A percentile compares a stretch with the other conserved stretches of the same genome.
Evolutionary conservation across 305 asterid genomes (phyloP).

Genomic region (Fraxinus velutina): DNA sequence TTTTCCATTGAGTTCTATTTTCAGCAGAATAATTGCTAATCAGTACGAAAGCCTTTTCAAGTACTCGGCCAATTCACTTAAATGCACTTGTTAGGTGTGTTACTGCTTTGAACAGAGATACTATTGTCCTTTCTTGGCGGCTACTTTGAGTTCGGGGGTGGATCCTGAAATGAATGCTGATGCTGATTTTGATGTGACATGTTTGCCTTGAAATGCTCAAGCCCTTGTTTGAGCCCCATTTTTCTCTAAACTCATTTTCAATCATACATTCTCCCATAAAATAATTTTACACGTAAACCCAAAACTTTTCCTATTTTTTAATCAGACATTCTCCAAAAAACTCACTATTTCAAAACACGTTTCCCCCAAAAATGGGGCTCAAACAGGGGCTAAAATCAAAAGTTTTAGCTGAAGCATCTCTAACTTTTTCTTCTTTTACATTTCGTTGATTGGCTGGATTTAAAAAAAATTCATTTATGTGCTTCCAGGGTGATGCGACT

Average conservation of each 20-base stretch:
- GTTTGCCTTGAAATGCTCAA: slow-evolving; percentile 16
- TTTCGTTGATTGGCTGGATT: background rate
- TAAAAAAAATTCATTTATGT: slow-evolving; percentile 2
- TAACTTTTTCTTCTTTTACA: background rate
- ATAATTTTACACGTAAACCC: no score
- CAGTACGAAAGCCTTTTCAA: background rate
- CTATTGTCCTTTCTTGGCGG: background rate
- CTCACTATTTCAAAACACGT: no score
- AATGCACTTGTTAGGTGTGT: background rate
- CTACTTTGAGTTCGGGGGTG: background rate
- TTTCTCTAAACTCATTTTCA: no score
- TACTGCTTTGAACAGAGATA: background rate
- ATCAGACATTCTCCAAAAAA: no score
- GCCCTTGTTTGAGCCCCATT: no score
- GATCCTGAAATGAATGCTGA: background rate
- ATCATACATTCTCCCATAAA: no score
- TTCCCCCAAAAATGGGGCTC: no score
- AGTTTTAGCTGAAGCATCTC: slow-evolving; percentile 12
- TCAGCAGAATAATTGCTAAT: background rate
- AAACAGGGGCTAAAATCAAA: no score
- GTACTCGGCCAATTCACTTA: background rate
- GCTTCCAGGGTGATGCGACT: slow-evolving; percentile 58
- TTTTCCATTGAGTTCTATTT: background rate
- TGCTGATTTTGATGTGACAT: background rate
- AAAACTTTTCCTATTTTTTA: no score